Evolutionary conservation across 768 basidiomycete species (phyloP), one percentile per base, ranked within the genome.

Genomic region (Termitomyces sp.): DNA sequence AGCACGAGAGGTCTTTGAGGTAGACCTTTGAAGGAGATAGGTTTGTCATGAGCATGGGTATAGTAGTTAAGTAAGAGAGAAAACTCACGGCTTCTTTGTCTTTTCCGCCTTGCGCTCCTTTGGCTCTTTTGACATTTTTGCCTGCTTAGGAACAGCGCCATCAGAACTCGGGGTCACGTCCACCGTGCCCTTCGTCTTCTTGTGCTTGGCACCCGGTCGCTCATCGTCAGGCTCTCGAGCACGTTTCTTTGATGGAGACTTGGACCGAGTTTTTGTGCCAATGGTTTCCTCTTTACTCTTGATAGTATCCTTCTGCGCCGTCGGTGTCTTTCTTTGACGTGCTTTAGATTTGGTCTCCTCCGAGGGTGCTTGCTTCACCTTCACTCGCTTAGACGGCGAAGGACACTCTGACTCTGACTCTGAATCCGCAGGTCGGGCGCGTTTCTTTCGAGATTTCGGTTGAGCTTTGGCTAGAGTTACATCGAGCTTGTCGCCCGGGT

Each of bases 21-120:
- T 5, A 41, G 34, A 14, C 39, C 60, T 61, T 34, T 6, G 20
- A 18, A 34, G 16, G 31, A 24, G 24, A 24, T 12, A 27, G 24
- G 2, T 46, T 10, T 50, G 10, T 34, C 8, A 37, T 41, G 22
- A 42, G 37, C 14, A 20, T 4, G 12, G n/a, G 27, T 22, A 26
- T 22, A 20, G 20, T 6, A 5, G 6, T 12, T 41, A 36, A 31
- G 18, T 12, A 26, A 10, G 5, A 41, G 37, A 44, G 20, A 8
- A 32, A 29, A 53, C 58, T 46, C 27, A 59, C 58, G 26, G 14
- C 41, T 57, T 59, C 44, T 52, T 57, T 12, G 43, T 18, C 49
- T 58, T 59, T 41, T 12, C 34, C n/a, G 22, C 16, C 16, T 51
- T 31, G 18, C 14, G 20, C 27, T 53, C 37, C 13, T 22, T 20